Evolutionary conservation across 139 green algal genomes (phyloP), one percentile per base, ranked within the genome.

Genomic region (Chlorella vulgaris): DNA sequence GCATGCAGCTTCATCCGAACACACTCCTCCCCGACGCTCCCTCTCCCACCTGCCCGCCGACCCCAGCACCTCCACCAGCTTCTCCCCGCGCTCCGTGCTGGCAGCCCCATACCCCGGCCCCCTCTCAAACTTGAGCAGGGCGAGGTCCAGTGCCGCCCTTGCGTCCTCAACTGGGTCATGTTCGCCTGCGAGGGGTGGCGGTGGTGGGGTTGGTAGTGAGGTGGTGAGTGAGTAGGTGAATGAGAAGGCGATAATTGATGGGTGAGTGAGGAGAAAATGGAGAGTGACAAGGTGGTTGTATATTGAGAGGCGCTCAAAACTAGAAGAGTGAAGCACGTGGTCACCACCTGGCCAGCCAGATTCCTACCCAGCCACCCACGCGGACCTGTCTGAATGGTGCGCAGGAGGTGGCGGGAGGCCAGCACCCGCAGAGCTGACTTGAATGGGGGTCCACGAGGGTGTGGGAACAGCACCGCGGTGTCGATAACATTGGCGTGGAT

Each of bases 111-210:
- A 92, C 2, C 51, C 33, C 22, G 69, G 81, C 82, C 93, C 93
- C 24, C 93, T 82, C 61, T 85, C 80, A 36, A 98, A 90, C 85
- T 98, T 98, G 39, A 98, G 89, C 38, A 88, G 74, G 0, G 88
- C 91, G 50, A 98, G 88, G 76, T 98, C 94, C 90, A 98, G 86
- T 1, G 95, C 93, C 0, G 94, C 90, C 0, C 85, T 74, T 0
- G 95, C 94, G 74, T 98, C 95, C 31, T 92, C 86, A 0, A 93
- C 79, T 26, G 86, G 92, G 89, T 97, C 91, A 83, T 98, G 94
- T 15, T 81, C 71, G 3, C 86, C 86, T 40, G 51, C n/a, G n/a
- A n/a, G n/a, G 29, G 35, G 31, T 29, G 2, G 4, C 29, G 4
- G 61, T 40, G 28, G 55, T 7, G n/a, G 28, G 60, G 60, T n/a